A percentile compares a stretch with the other conserved stretches of the same genome.
Evolutionary conservation across 177 flowering plant species (phyloP).

Genomic region (Vitis hybrid): DNA sequence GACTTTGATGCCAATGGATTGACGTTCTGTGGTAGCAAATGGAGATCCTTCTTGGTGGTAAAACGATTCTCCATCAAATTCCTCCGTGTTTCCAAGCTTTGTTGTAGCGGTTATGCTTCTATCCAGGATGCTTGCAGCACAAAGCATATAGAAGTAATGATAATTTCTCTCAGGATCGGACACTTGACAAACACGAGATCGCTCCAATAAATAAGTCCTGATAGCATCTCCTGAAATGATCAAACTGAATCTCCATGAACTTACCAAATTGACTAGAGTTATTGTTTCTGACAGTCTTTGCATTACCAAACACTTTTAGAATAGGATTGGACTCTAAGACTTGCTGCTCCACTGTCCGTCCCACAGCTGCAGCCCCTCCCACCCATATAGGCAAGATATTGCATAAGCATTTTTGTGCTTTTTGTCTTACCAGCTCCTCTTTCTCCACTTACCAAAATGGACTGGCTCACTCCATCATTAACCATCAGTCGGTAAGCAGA

Average conservation of each 20-base stretch:
- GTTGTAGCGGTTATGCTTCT: no score
- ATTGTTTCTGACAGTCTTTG: slow-evolving; percentile 96
- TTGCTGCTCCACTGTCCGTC: slow-evolving; percentile 91
- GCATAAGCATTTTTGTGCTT: slow-evolving; percentile 97
- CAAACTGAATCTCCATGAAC: slow-evolving; percentile 97
- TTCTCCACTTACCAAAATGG: slow-evolving; percentile 99
- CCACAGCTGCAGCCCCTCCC: slow-evolving; percentile 70
- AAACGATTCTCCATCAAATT: no score
- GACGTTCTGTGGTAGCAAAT: no score
- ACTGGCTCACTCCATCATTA: slow-evolving; percentile 84
- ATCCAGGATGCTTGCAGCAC: slow-evolving; percentile 54
- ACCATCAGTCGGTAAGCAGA: slow-evolving; percentile 90
- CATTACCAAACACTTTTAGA: slow-evolving; percentile 98
- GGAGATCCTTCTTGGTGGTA: no score
- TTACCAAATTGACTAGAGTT: slow-evolving; percentile 99
- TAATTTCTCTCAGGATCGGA: slow-evolving; percentile 99
- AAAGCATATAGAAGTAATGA: slow-evolving; percentile 98
- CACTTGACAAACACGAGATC: slow-evolving; percentile 98
- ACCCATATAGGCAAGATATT: slow-evolving; percentile 93
- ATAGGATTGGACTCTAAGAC: slow-evolving; percentile 99
- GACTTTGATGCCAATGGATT: no score
- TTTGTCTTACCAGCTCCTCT: slow-evolving; percentile 99
- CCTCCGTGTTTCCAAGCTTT: no score
- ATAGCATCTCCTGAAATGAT: slow-evolving; percentile 96
- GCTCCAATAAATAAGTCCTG: slow-evolving; percentile 89